phyloP scores from a whole-genome alignment of 495 filamentous ascomycete species.

The Xanthoparmelia taractica region DNA sequence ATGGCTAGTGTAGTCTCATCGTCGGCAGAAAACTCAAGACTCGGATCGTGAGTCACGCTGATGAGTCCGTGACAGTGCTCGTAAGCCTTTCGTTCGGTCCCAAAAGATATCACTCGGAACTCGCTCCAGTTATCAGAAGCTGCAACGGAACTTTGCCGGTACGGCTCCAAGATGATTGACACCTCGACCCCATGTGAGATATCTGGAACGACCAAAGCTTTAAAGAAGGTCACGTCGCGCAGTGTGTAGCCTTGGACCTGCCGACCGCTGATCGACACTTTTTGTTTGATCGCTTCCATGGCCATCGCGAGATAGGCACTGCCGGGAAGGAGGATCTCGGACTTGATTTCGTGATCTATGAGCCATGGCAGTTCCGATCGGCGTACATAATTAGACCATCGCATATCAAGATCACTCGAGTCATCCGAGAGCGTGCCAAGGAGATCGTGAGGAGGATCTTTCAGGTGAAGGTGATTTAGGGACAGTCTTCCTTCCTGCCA shows the following conservation, averaged over 20 bases:
- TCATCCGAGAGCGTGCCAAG: conserved; percentile 33
- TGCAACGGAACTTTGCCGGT: conserved; percentile 19
- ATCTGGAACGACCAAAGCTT: conserved; percentile 35
- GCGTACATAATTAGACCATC: conserved; percentile 32
- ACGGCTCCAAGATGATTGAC: conserved; percentile 25
- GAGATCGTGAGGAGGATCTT: conserved; percentile 26
- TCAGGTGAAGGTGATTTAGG: conserved; percentile 21
- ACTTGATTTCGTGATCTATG: conserved; percentile 24
- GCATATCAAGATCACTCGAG: conserved; percentile 29
- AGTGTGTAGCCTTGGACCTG: conserved; percentile 18
- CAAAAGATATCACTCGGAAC: conserved; percentile 32
- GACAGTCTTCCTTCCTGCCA: conserved; percentile 43
- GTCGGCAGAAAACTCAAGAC: conserved; percentile 8
- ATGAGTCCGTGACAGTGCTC: conserved; percentile 23
- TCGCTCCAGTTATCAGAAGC: conserved; percentile 23
- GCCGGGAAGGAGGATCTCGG: conserved; percentile 23
- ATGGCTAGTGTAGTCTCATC: background rate
- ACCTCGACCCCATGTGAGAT: conserved; percentile 32
- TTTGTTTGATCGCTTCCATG: conserved; percentile 29
- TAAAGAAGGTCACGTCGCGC: conserved; percentile 29
- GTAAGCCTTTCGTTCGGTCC: conserved; percentile 31
- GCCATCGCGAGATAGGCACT: conserved; percentile 27
- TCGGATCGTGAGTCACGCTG: conserved; percentile 5
- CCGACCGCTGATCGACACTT: conserved; percentile 8
- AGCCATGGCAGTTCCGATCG: conserved; percentile 28